Percentiles rank a stretch among this genome's conserved stretches.
phyloP scores from a whole-genome alignment of 495 filamentous ascomycete genomes.

The Pseudevernia furfuracea region DNA sequence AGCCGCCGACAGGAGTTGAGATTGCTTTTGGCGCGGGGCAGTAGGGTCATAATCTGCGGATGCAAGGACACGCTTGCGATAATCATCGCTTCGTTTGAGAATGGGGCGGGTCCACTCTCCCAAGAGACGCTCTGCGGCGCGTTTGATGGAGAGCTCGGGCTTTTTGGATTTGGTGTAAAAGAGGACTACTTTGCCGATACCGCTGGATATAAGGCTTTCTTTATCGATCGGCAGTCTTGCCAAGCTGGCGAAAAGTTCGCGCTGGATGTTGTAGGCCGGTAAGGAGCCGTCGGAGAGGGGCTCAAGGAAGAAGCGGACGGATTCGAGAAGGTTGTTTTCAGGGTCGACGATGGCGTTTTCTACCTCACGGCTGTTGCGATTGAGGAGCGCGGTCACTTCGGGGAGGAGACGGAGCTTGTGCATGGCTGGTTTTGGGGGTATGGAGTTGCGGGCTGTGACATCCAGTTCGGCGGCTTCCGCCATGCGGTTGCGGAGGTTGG shows the following conservation, averaged over 20 bases:
- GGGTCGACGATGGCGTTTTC: slow-evolving; percentile 79
- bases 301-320: slow-evolving; percentile 94
- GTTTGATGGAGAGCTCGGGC: slow-evolving; percentile 79
- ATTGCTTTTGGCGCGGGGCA: slow-evolving; percentile 37
- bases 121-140: slow-evolving; percentile 79
- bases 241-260: slow-evolving; percentile 78
- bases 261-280: slow-evolving; percentile 94
- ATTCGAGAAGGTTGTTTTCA: slow-evolving; percentile 88
- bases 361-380: slow-evolving; percentile 65
- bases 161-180: slow-evolving; percentile 95
- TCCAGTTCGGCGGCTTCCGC: slow-evolving; percentile 83
- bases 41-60: slow-evolving; percentile 49
- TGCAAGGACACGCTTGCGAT: slow-evolving; percentile 63
- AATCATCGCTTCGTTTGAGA: slow-evolving; percentile 85
- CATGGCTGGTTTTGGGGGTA: slow-evolving; percentile 60
- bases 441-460: slow-evolving; percentile 64
- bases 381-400: slow-evolving; percentile 80
- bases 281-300: slow-evolving; percentile 86
- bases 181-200: slow-evolving; percentile 89
- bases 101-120: slow-evolving; percentile 97
- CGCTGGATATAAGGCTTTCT: slow-evolving; percentile 78
- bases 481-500: slow-evolving; percentile 82
- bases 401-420: slow-evolving; percentile 93
- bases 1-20: slow-evolving; percentile 31
- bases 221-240: slow-evolving; percentile 78